These are phyloP conservation scores for Rhinocladiella similis DNA, from an alignment of 2,329 filamentous ascomycete species.

Conservation along the genomic window DNA sequence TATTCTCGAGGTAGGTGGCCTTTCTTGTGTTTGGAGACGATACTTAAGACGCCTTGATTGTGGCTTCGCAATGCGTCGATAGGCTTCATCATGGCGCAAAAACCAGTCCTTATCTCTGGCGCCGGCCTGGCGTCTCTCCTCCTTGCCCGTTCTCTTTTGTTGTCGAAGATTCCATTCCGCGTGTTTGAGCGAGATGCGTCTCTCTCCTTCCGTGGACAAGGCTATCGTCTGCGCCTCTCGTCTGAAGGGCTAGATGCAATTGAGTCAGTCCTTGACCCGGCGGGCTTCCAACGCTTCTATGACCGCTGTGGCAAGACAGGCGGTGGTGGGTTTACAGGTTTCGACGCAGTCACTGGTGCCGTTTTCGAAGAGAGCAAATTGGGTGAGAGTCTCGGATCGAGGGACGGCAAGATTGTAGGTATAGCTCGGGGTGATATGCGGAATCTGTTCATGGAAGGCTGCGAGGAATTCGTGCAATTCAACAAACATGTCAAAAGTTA, in stretches of 20 bases:
- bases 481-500: slow-evolving; percentile 58
- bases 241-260: slow-evolving; percentile 45
- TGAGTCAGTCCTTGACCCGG: slow-evolving; percentile 52
- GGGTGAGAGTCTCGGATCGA: slow-evolving; percentile 44
- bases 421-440: slow-evolving; percentile 66
- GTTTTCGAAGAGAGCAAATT: slow-evolving; percentile 35
- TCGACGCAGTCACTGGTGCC: slow-evolving; percentile 58
- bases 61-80: background rate
- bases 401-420: slow-evolving; percentile 61
- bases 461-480: slow-evolving; percentile 58
- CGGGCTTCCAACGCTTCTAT: slow-evolving; percentile 34
- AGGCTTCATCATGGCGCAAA: slow-evolving; percentile 11
- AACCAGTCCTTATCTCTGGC: slow-evolving; percentile 39
- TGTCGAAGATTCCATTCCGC: slow-evolving; percentile 36
- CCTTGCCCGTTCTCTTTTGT: slow-evolving; percentile 38
- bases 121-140: slow-evolving; percentile 39
- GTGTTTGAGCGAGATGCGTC: slow-evolving; percentile 39
- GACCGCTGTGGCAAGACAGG: slow-evolving; percentile 46
- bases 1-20: too few species aligned
- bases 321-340: slow-evolving; percentile 51
- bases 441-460: slow-evolving; percentile 56
- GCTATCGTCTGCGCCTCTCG: slow-evolving; percentile 39
- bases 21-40: too few species aligned
- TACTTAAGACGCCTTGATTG: too few species aligned
- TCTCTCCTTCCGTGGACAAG: slow-evolving; percentile 36